Base-by-base conservation (phyloP, 208 protist genomes). In the Leishmania tropica region DNA sequence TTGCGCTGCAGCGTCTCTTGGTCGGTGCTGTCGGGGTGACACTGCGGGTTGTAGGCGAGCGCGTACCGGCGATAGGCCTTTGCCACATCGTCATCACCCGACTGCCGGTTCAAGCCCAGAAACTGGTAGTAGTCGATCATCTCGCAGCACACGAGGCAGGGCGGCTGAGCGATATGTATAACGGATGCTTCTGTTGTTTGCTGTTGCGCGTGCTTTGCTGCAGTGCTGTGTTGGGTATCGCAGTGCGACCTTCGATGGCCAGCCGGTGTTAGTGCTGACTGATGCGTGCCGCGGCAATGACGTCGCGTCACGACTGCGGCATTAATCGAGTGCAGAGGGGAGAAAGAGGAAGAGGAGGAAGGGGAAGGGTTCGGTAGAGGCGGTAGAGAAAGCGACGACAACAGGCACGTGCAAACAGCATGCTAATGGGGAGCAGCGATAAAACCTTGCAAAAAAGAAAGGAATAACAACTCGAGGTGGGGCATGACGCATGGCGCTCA, bases 61-160 rank as follows among this genome's bases (percentile, higher is more conserved):
- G 96, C 89, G 62, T 96, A 94, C 42, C 93, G 92, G 47, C 94
- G 91, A 81, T 95, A 98, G 51, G 93, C 94, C 82, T 96, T 97
- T 42, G 94, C 94, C 48, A 98, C 92, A 70, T 91, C 95, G 47
- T 97, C 93, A 75, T 93, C 90, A 65, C 96, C 92, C 0, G 96
- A 94, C 83, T 95, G 89, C 62, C 88, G 93, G 45, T 81, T 87
- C 13, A 98, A 81, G 58, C 95, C 96, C 31, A 98, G 87, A 37
- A 97, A 93, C 74, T 96, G 88, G 73, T 98, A 98, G 77, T 96
- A 94, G 80, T 97, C 92, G 10, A 90, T 83, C 94, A 97, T 97
- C 21, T 4, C 8, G 11, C 31, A 19, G 47, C 19, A 11, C 4
- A 48, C 21, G 42, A n/a, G 40, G 3, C 13, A 73, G 35, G 53